Evolutionary conservation across 2,329 filamentous ascomycete genomes (phyloP).

Genomic region (Corinectria fuckeliana): DNA sequence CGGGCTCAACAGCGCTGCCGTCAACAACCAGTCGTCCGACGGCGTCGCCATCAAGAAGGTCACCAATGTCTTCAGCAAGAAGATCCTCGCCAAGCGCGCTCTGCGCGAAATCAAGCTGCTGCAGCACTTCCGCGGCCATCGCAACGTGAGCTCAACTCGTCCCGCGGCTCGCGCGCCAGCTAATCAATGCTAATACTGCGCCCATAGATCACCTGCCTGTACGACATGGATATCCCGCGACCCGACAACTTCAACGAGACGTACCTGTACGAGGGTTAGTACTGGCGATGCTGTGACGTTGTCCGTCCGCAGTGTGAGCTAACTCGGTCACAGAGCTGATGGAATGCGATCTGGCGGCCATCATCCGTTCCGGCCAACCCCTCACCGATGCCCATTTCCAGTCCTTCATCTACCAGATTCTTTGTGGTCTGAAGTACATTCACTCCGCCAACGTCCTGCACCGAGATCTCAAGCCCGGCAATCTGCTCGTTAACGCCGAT

Average conservation of each 20-base stretch:
- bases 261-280: conserved; percentile 94
- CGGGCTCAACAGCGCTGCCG: conserved; percentile 72
- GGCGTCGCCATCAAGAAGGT: conserved; percentile 99
- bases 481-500: conserved; percentile 96
- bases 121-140: conserved; percentile 93
- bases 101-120: conserved; percentile 98
- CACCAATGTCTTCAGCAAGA: conserved; percentile 99
- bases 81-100: conserved; percentile 97
- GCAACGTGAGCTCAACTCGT: conserved; percentile 67
- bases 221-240: conserved; percentile 98
- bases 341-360: conserved; percentile 98
- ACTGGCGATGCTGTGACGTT: neutral
- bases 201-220: conserved; percentile 91
- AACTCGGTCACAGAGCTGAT: conserved; percentile 76
- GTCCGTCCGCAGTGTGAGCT: conserved; percentile 19
- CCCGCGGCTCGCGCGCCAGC: conserved; percentile 7
- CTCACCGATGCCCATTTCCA: conserved; percentile 99
- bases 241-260: conserved; percentile 99
- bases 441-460: conserved; percentile 98
- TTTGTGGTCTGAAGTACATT: conserved; percentile 98
- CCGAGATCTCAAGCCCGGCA: conserved; percentile 95
- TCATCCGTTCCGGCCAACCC: conserved; percentile 95
- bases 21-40: conserved; percentile 88
- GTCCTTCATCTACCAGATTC: conserved; percentile 99
- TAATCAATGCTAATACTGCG: conserved; percentile 24